These are phyloP conservation scores for Mycena crocata DNA, from an alignment of 768 basidiomycete genomes.

Conservation along the genomic window DNA sequence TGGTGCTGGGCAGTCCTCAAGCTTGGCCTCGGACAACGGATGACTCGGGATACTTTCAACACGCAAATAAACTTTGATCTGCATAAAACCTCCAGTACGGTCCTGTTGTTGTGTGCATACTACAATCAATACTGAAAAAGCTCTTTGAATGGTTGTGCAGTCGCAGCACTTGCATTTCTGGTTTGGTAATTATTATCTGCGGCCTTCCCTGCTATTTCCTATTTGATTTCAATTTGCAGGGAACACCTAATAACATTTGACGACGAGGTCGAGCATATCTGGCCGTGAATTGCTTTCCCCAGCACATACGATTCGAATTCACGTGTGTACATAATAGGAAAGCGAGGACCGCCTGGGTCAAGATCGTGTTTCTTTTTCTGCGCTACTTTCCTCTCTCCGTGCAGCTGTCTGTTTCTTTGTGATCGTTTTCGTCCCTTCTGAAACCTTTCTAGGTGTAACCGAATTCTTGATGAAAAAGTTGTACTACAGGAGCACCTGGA, in stretches of 20 bases:
- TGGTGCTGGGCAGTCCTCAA: not conserved
- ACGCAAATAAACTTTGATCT: constrained; percentile 20
- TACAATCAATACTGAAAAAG: too few species aligned
- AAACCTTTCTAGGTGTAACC: constrained; percentile 18
- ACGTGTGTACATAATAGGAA: constrained; percentile 12
- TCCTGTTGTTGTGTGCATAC: not conserved
- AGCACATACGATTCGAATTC: not conserved
- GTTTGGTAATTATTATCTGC: constrained; percentile 28
- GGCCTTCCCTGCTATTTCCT: not conserved
- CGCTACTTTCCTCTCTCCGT: constrained; percentile 27
- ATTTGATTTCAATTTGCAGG: constrained; percentile 30
- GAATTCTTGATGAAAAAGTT: constrained; percentile 21
- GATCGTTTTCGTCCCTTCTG: not conserved
- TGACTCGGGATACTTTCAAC: not conserved
- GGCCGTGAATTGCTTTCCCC: constrained; percentile 33
- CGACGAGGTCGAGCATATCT: constrained; percentile 45
- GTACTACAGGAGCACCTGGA: constrained; percentile 5
- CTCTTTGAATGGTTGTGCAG: constrained; percentile 20
- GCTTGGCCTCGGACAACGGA: not conserved
- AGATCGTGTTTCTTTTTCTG: constrained; percentile 22
- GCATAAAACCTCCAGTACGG: constrained; percentile 25
- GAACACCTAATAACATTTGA: constrained; percentile 46
- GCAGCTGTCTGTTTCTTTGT: constrained; percentile 15
- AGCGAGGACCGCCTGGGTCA: constrained; percentile 29
- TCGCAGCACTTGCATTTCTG: constrained; percentile 32